Percentiles rank a stretch among this genome's conserved stretches.
phyloP scores from a whole-genome alignment of 257 asterid species.

The Nyctanthes arbortristis region DNA sequence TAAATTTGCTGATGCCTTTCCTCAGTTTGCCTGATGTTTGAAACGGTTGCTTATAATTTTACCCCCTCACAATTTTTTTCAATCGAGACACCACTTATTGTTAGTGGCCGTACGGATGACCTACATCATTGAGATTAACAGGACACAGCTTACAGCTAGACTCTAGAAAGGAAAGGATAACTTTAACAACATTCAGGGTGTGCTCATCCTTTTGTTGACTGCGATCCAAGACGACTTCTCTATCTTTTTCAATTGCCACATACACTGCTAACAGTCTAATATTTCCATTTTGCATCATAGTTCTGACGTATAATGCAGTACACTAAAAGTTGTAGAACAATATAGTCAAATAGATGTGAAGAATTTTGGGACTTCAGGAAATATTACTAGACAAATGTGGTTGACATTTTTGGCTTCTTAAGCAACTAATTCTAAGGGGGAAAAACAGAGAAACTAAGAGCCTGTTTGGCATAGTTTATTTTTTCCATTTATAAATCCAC shows the following conservation, averaged over 20 bases:
- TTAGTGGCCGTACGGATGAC: too few relatives aligned
- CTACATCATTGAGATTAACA: too few relatives aligned
- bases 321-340: background rate
- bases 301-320: background rate
- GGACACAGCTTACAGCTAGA: background rate
- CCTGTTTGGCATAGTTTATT: too few relatives aligned
- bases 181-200: background rate
- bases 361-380: background rate
- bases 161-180: background rate
- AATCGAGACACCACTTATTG: background rate
- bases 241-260: background rate
- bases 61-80: background rate
- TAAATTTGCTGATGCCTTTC: background rate
- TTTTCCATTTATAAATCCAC: too few relatives aligned
- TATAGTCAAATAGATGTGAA: background rate
- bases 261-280: background rate
- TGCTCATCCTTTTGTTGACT: background rate
- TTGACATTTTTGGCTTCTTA: background rate
- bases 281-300: constrained; percentile 1
- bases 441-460: background rate
- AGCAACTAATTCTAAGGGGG: background rate
- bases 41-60: background rate
- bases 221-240: background rate
- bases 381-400: background rate
- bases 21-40: background rate